These are phyloP conservation scores for Spongispora temasekensis DNA, from an alignment of 1,284 basidiomycete genomes.

Conservation along the genomic window DNA sequence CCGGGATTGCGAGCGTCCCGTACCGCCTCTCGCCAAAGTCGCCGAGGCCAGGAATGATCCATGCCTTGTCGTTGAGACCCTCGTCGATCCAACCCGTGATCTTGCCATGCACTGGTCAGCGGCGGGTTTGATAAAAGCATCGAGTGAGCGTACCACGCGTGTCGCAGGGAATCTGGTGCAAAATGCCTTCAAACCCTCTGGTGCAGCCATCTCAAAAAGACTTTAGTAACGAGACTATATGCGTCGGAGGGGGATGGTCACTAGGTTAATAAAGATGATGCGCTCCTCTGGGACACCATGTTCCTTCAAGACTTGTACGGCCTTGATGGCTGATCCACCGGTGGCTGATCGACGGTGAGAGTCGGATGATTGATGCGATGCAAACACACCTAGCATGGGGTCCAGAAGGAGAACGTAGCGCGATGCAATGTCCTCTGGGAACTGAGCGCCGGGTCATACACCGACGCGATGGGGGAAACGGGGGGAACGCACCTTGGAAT, in stretches of 20 bases:
- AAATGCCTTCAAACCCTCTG: constrained; percentile 88
- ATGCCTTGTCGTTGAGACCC: constrained; percentile 88
- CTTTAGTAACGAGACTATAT: constrained; percentile 5
- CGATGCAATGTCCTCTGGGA: constrained; percentile 90
- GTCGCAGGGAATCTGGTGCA: constrained; percentile 79
- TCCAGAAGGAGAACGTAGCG: constrained; percentile 95
- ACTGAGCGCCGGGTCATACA: constrained; percentile 44
- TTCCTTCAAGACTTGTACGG: constrained; percentile 90
- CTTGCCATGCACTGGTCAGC: constrained; percentile 36
- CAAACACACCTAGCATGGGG: constrained; percentile 87
- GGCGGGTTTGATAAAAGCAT: background rate
- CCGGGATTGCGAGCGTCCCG: background rate
- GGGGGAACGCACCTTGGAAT: constrained; percentile 71
- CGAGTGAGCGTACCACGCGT: constrained; percentile 64
- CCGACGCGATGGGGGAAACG: background rate
- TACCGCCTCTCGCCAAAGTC: constrained; percentile 91
- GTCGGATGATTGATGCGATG: background rate
- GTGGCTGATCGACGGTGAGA: constrained; percentile 66
- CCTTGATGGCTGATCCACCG: constrained; percentile 97
- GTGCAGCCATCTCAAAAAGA: constrained; percentile 76
- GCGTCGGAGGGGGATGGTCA: constrained; percentile 35
- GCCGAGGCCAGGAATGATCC: constrained; percentile 87
- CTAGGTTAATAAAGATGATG: constrained; percentile 97
- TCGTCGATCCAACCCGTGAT: constrained; percentile 98
- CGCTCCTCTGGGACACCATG: constrained; percentile 87